Evolutionary conservation across 2,329 filamentous ascomycete species (phyloP).

Genomic region (Phyllosticta paracitricarpa): DNA sequence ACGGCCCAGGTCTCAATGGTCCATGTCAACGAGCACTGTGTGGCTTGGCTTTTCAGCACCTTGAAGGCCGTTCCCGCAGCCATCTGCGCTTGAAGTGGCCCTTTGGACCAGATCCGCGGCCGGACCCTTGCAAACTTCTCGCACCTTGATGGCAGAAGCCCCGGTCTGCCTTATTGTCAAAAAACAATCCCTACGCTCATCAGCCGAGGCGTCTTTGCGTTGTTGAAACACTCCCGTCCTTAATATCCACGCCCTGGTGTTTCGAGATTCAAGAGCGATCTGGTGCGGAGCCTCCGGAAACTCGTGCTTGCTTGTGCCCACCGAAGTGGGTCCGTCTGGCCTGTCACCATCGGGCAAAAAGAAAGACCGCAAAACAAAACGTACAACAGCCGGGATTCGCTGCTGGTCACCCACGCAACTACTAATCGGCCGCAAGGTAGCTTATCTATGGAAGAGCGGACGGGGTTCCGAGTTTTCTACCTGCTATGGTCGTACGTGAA

Average conservation of each 20-base stretch:
- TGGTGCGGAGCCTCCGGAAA: not conserved
- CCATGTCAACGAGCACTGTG: not conserved
- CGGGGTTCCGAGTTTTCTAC: too few relatives aligned
- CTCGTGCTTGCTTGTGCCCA: not conserved
- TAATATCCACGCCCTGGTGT: not conserved
- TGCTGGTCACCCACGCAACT: too few relatives aligned
- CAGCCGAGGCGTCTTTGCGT: not conserved
- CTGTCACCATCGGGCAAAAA: not conserved
- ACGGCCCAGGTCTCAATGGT: not conserved
- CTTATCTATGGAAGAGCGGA: too few relatives aligned
- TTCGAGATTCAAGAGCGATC: not conserved
- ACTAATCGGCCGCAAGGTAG: too few relatives aligned
- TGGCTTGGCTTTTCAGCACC: not conserved
- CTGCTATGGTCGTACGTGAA: too few relatives aligned
- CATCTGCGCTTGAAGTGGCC: too few relatives aligned
- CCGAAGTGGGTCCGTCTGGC: not conserved
- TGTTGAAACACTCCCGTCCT: too few relatives aligned
- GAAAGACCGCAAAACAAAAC: not conserved
- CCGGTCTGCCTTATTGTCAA: not conserved
- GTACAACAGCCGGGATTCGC: not conserved
- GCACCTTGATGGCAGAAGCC: not conserved
- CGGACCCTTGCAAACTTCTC: not conserved
- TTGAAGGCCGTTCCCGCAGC: not conserved
- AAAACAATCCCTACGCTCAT: not conserved
- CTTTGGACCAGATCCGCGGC: not conserved